A percentile compares a stretch with the other conserved stretches of the same genome.
phyloP scores from a whole-genome alignment of 1,284 basidiomycete species.

The Moesziomyces aphidis region DNA sequence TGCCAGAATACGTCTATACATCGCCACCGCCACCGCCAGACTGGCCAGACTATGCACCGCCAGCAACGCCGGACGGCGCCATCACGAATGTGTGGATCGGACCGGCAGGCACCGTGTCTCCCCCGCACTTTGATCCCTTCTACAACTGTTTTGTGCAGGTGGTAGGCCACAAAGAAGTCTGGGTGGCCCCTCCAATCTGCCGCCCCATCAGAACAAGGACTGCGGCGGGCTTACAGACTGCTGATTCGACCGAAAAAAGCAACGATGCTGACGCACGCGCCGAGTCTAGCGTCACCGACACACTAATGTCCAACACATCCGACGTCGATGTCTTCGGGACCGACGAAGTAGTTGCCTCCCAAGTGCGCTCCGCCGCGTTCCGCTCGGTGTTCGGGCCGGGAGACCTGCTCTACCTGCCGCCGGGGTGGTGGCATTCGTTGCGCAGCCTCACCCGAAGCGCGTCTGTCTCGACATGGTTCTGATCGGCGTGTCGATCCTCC shows the following conservation, averaged over 20 bases:
- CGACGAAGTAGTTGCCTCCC: background rate
- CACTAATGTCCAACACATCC: constrained; percentile 52
- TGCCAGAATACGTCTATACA: constrained; percentile 89
- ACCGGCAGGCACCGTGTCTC: constrained; percentile 79
- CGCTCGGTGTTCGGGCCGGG: constrained; percentile 44
- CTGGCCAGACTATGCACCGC: constrained; percentile 74
- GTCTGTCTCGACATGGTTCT: constrained; percentile 44
- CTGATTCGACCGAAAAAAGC: background rate
- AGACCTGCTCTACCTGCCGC: constrained; percentile 56
- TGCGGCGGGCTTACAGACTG: no score
- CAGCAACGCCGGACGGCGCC: constrained; percentile 74
- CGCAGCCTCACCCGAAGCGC: constrained; percentile 41
- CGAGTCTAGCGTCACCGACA: constrained; percentile 9
- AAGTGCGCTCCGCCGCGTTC: constrained; percentile 20
- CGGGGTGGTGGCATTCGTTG: constrained; percentile 59
- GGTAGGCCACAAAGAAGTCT: constrained; percentile 87
- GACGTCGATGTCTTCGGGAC: constrained; percentile 42
- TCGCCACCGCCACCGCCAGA: constrained; percentile 68
- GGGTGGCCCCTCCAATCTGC: constrained; percentile 79
- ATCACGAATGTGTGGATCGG: constrained; percentile 91
- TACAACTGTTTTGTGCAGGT: constrained; percentile 92
- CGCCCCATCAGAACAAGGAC: constrained; percentile 1
- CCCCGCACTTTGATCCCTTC: constrained; percentile 95
- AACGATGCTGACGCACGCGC: background rate
- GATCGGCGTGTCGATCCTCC: background rate